These are phyloP conservation scores for Penicillium glabrum DNA, from an alignment of 2,329 filamentous ascomycete genomes.

Conservation along the genomic window DNA sequence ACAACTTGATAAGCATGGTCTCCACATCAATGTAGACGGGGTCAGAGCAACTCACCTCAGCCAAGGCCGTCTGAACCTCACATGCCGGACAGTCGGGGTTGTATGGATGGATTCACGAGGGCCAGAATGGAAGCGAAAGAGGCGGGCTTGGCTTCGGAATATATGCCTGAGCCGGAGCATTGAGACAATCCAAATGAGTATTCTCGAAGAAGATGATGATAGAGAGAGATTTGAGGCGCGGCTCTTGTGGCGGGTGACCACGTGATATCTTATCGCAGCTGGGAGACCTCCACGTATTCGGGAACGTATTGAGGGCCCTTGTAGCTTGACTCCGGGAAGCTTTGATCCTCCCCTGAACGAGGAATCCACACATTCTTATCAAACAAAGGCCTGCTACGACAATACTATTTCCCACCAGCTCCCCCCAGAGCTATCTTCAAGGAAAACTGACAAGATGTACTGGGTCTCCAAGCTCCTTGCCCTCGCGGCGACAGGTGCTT, in stretches of 20 bases:
- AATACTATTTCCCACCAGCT: no score
- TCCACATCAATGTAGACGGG: neutral
- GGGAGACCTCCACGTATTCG: neutral
- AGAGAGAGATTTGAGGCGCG: neutral
- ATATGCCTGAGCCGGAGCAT: conserved; percentile 35
- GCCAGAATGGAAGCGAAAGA: conserved; percentile 20
- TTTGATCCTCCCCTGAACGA: neutral
- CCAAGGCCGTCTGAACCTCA: conserved; percentile 37
- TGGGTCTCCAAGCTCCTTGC: conserved; percentile 27
- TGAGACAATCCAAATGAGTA: conserved; percentile 19
- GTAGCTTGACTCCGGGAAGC: neutral
- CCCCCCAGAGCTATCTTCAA: neutral
- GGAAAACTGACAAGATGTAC: conserved; percentile 23
- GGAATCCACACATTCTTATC: neutral
- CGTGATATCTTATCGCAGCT: conserved; percentile 11
- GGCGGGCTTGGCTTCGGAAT: conserved; percentile 25
- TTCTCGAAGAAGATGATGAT: neutral
- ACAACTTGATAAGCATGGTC: neutral
- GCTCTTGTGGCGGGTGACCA: neutral
- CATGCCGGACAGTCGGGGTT: conserved; percentile 28
- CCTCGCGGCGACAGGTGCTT: conserved; percentile 24
- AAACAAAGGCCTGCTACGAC: neutral
- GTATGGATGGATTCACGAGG: conserved; percentile 16
- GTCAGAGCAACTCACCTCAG: conserved; percentile 27
- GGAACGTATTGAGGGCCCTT: neutral